Evolutionary conservation across 1,284 basidiomycete species (phyloP).

Genomic region (Volvariella volvacea): DNA sequence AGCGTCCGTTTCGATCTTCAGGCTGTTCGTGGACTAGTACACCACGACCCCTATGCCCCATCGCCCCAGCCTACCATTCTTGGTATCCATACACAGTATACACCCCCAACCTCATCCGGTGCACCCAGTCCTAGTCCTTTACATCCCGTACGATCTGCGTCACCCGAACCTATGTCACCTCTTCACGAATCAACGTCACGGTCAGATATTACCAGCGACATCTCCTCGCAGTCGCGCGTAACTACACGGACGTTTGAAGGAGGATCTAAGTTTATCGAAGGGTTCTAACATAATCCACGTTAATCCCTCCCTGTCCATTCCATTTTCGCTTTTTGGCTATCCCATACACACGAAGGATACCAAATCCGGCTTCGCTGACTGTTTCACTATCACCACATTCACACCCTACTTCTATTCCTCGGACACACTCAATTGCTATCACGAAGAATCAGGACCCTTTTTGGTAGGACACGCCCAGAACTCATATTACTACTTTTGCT

Average conservation of each 20-base stretch:
- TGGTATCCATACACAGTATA: not conserved
- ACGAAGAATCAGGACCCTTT: too few species aligned
- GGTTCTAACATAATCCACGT: constrained; percentile 1
- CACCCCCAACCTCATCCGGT: not conserved
- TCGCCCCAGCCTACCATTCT: not conserved
- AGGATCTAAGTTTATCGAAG: constrained; percentile 8
- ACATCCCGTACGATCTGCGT: not conserved
- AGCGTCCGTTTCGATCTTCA: not conserved
- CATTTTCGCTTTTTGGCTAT: too few species aligned
- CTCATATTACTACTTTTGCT: too few species aligned
- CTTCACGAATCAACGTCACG: not conserved
- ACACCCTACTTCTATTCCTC: too few species aligned
- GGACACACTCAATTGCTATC: too few species aligned
- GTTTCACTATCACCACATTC: too few species aligned
- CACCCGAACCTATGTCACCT: not conserved
- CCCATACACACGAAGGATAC: too few species aligned
- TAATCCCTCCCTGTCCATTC: not conserved
- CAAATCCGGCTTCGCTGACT: too few species aligned
- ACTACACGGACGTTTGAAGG: constrained; percentile 7
- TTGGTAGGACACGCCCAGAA: too few species aligned
- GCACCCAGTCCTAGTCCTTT: not conserved
- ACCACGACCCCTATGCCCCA: not conserved
- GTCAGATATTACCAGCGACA: not conserved
- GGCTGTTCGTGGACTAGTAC: not conserved
- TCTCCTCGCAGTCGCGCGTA: not conserved